These are phyloP conservation scores for Hibiscus tridactylites DNA, from an alignment of 345 rosid genomes.

Conservation along the genomic window DNA sequence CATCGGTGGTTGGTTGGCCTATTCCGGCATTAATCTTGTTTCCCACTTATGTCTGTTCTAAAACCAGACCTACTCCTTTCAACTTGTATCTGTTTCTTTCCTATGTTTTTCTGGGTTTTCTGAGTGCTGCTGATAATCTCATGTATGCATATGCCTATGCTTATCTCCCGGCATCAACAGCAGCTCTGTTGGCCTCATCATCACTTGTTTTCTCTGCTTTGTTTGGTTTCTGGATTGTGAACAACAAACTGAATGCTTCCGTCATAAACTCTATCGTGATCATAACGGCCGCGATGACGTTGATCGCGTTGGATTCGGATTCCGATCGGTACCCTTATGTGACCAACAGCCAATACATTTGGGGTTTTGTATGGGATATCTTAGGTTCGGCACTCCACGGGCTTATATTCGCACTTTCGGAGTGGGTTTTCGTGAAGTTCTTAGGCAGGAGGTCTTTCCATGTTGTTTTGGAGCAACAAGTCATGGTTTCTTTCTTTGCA, in stretches of 20 bases:
- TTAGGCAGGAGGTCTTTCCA: slow-evolving; percentile 73
- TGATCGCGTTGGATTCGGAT: slow-evolving; percentile 68
- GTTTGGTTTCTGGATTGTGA: slow-evolving; percentile 57
- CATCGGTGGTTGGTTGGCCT: slow-evolving; percentile 83
- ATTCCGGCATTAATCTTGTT: slow-evolving; percentile 48
- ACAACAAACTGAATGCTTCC: slow-evolving; percentile 56
- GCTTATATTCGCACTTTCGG: slow-evolving; percentile 76
- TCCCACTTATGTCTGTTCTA: slow-evolving; percentile 40
- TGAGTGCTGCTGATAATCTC: slow-evolving; percentile 74
- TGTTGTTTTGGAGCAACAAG: slow-evolving; percentile 81
- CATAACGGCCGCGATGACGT: slow-evolving; percentile 60
- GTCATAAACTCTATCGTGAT: slow-evolving; percentile 58
- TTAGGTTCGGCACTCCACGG: slow-evolving; percentile 83
- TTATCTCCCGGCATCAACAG: slow-evolving; percentile 82
- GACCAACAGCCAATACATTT: slow-evolving; percentile 42
- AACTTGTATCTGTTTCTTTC: slow-evolving; percentile 42
- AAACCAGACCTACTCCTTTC: slow-evolving; percentile 51
- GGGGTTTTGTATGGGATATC: slow-evolving; percentile 77
- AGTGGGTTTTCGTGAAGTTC: slow-evolving; percentile 60
- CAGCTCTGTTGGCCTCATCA: slow-evolving; percentile 75
- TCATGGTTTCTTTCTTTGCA: slow-evolving; percentile 61
- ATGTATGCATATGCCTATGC: slow-evolving; percentile 87
- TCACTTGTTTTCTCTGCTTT: slow-evolving; percentile 65
- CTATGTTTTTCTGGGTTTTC: slow-evolving; percentile 52
- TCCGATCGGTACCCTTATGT: slow-evolving; percentile 53